Evolutionary conservation across 176 grass and related monocot genomes (phyloP).

Genomic region (Carex scoparia): DNA sequence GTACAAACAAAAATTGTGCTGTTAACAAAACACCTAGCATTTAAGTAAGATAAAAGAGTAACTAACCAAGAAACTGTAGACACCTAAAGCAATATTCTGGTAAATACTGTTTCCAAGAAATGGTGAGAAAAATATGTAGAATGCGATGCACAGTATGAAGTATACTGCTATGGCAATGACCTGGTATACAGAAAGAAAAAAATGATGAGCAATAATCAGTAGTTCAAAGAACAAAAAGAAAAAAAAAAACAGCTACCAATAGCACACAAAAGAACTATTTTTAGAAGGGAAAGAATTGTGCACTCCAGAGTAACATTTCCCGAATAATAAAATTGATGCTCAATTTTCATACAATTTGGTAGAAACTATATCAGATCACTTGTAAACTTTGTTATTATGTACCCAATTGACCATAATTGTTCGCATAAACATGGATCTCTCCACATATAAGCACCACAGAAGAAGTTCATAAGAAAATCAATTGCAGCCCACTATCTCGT

Average conservation of each 20-base stretch:
- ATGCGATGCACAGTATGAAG: slow-evolving; percentile 87
- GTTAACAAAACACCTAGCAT: neutral
- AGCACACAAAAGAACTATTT: neutral
- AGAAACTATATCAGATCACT: neutral
- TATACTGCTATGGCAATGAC: slow-evolving; percentile 90
- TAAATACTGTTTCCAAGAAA: slow-evolving; percentile 65
- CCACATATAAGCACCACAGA: neutral
- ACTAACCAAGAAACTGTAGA: slow-evolving; percentile 94
- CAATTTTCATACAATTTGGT: neutral
- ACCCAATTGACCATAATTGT: neutral
- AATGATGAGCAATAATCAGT: neutral
- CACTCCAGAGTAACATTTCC: neutral
- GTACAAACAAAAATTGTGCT: neutral
- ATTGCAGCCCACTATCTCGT: neutral
- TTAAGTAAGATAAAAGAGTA: neutral
- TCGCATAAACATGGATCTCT: neutral
- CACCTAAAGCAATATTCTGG: slow-evolving; percentile 57
- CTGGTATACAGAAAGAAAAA: slow-evolving; percentile 28
- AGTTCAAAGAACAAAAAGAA: neutral
- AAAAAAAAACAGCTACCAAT: neutral
- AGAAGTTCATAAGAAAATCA: neutral
- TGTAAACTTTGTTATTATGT: neutral
- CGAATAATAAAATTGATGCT: neutral
- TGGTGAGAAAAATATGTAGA: slow-evolving; percentile 96
- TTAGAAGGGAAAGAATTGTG: neutral